Evolutionary conservation across 169 alveolate species (phyloP), one percentile per base, ranked within the genome.

Genomic region (Eimeria necatrix): DNA sequence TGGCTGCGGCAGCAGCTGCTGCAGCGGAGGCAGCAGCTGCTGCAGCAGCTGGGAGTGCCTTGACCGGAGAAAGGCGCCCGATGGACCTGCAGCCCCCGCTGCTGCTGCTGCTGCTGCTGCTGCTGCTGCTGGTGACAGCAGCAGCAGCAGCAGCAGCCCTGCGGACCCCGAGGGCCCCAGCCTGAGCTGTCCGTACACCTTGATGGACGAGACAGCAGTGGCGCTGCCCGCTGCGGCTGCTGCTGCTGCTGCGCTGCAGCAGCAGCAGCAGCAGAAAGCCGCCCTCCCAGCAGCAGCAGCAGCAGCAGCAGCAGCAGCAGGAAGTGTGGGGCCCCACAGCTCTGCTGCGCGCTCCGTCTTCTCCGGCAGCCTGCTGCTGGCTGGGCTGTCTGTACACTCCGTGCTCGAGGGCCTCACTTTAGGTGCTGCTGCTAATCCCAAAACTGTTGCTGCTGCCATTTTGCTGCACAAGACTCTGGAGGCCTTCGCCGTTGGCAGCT

Each of bases 361-460:
- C 14, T 26, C 78, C 32, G 78, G 94, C 59, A 56, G 41, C 51
- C 60, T 76, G 86, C 88, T 89, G 60, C 81, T 89, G 80, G 76
- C 81, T 4, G 94, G 88, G 26, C 88, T 89, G 60, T 89, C 94
- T 48, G 81, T 89, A 48, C 94, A 89, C 78, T 89, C 94, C 22
- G 78, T 89, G 46, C 64, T 89, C 74, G 94, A 89, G 22, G 94
- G 94, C 12, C 76, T 89, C 24, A 71, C 94, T 7, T 61, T 89
- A 1, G 88, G 94, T 48, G 81, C 94, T 24, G 78, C 94, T 20
- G 60, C 49, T 2, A 48, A 61, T 46, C 94, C 94, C 9, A 41
- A 52, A 32, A n/a, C 61, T 46, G 88, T 89, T 53, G 94, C 94
- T 48, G 14, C 73, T 14, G 94, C 94, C 4, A 81, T 89, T 32